phyloP scores from a whole-genome alignment of 2,329 filamentous ascomycete species.

The Sclerotinia nivalis region DNA sequence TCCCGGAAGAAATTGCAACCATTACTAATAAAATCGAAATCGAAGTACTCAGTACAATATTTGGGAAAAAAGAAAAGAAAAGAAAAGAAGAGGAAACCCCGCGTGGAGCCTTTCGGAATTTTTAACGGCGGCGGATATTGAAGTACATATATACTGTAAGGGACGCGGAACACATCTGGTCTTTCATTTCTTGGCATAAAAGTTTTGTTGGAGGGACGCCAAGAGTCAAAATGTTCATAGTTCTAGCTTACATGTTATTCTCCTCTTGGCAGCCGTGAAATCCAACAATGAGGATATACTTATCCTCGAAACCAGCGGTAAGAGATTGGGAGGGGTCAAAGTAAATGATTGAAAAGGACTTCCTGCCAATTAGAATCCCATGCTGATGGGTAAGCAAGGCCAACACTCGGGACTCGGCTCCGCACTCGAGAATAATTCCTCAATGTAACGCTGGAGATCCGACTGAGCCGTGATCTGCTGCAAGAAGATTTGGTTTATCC shows the following conservation, averaged over 20 bases:
- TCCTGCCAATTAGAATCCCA: neutral
- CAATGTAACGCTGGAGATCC: constrained; percentile 7
- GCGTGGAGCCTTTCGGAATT: neutral
- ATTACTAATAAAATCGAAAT: neutral
- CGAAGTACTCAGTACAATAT: too few species aligned
- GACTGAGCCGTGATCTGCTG: neutral
- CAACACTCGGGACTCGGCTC: neutral
- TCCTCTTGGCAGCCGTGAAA: neutral
- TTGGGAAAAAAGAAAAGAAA: too few species aligned
- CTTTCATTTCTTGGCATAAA: neutral
- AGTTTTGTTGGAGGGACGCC: neutral
- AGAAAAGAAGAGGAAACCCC: neutral
- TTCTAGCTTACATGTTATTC: neutral
- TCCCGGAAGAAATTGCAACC: neutral
- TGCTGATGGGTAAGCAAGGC: neutral
- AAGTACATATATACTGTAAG: neutral
- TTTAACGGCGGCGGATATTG: neutral
- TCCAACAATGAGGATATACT: neutral
- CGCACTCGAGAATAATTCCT: neutral
- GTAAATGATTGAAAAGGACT: neutral
- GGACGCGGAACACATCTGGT: neutral
- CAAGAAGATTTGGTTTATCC: neutral
- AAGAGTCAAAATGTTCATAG: neutral
- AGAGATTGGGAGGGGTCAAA: neutral
- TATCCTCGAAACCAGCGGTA: neutral